Base-by-base conservation (phyloP, 495 filamentous ascomycete genomes). In the Chaetomidium leptoderma region DNA sequence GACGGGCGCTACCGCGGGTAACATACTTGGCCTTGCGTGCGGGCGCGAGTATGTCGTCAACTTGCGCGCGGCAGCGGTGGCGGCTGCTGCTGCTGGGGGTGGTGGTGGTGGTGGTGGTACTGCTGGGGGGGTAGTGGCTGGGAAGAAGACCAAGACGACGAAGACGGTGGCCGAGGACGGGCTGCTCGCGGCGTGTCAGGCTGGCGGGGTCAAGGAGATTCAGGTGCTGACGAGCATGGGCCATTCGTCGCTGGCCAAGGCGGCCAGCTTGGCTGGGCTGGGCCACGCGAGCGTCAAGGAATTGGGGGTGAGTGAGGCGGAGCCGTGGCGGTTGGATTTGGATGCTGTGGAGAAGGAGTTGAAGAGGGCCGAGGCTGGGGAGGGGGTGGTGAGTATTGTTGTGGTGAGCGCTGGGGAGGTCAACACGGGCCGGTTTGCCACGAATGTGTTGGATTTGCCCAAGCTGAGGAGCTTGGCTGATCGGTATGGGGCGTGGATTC, bases 341-440 rank as follows among this genome's bases (percentile, higher is more conserved):
- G 74, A 81, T 1, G 68, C 70, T 56, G 72, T 79, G 10, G 75
- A 81, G 35, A 71, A 77, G 21, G 71, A 92, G 19, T 58, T 76
- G 60, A 69, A 58, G 50, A 70, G 62, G 32, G 62, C 68, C 4
- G 75, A 79, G 26, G n/a, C n/a, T n/a, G 78, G 76, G 24, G 87
- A 70, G 3, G 77, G 78, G 16, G 78, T 78, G 24, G 89, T 79
- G 11, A 87, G 78, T 43, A 91, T 97, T 53, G 79, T 96, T 3
- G 87, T 79, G 14, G 73, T 95, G 8, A 91, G 90, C 24, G 86
- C 85, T 24, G 90, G 88, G 8, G 92, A 97, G 74, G 90, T 97
- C 36, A 97, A 97, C 63, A 95, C 91, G 4, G 92, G 92, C 1
- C 74, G 81, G 7, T 97, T 93, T 71, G 89, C 88, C 3, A 88